Base-by-base conservation (phyloP, 768 basidiomycete genomes). In the Suillus americanus region DNA sequence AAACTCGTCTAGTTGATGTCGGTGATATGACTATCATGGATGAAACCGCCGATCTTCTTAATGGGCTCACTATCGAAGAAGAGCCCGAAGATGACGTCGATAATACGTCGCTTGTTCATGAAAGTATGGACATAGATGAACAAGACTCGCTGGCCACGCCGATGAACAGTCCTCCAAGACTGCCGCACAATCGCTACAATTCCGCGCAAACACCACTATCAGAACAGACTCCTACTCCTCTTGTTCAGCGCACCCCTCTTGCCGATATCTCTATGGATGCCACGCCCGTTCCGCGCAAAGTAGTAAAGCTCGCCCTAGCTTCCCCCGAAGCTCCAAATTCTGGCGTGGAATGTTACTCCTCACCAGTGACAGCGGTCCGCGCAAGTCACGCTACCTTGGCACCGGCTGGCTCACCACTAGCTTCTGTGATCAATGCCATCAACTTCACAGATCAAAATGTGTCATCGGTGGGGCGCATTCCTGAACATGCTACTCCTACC, bases 1-100 rank as follows among this genome's bases (percentile, higher is more conserved):
- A 28, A 45, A 71, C 66, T 35, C 73, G 72, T 59, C 73, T 78
- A 48, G 73, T 78, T 55, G 77, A 78, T 66, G 66, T 73, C 40
- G 75, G 69, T 12, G 72, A 73, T 30, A 51, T 53, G 53, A 67
- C 66, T 23, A 51, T 68, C 35, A 46, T 66, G 40, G 67, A 68
- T 50, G 67, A 68, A 56, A 61, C 66, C 5, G 57, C 60, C 1
- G 60, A 62, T n/a, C 38, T 66, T 20, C 16, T 68, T 43, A 46
- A 30, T 6, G 37, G 45, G 20, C 66, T 68, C n/a, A 55, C 65
- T 4, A 66, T 66, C 20, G 60, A 60, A n/a, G 63, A 63, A 37
- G 65, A 53, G 14, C 10, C 41, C 13, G 40, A 60, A 37, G 55
- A 43, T 56, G 61, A 46, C 33, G 12, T 33, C 35, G 40, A 60